Conservation (phyloP, 768 basidiomycete species). For the Clathrus columnatus region DNA sequence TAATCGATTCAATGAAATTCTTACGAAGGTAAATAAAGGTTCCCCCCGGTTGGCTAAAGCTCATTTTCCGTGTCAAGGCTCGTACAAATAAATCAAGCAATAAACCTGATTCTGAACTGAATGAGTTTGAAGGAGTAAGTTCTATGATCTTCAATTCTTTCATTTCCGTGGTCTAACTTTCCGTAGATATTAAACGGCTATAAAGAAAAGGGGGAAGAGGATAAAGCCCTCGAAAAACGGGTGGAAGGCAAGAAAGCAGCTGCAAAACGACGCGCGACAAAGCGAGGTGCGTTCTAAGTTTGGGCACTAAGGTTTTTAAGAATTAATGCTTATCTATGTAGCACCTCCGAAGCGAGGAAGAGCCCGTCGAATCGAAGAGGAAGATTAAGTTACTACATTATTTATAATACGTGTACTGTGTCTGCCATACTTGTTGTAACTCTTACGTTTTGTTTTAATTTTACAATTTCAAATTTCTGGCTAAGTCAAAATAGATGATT, state of each 20-base stretch:
- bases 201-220: slow-evolving; percentile 79
- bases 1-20: slow-evolving; percentile 76
- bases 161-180: slow-evolving; percentile 2
- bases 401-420: background rate
- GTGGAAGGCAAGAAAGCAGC: slow-evolving; percentile 76
- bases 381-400: background rate
- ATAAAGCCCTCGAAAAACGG: slow-evolving; percentile 81
- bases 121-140: slow-evolving; percentile 81
- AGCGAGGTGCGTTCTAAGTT: slow-evolving; percentile 29
- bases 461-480: too few relatives aligned
- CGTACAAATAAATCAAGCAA: slow-evolving; percentile 85
- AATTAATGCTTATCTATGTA: background rate
- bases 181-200: slow-evolving; percentile 75
- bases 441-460: too few relatives aligned
- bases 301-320: background rate
- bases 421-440: too few relatives aligned
- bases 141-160: background rate
- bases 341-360: background rate
- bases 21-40: slow-evolving; percentile 57
- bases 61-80: slow-evolving; percentile 38
- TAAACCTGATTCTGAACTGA: slow-evolving; percentile 87
- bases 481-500: too few relatives aligned
- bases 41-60: background rate
- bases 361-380: background rate
- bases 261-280: slow-evolving; percentile 61